Evolutionary conservation across 257 asterid genomes (phyloP), one percentile per base, ranked within the genome.

Genomic region (Solanum infundibuliforme): DNA sequence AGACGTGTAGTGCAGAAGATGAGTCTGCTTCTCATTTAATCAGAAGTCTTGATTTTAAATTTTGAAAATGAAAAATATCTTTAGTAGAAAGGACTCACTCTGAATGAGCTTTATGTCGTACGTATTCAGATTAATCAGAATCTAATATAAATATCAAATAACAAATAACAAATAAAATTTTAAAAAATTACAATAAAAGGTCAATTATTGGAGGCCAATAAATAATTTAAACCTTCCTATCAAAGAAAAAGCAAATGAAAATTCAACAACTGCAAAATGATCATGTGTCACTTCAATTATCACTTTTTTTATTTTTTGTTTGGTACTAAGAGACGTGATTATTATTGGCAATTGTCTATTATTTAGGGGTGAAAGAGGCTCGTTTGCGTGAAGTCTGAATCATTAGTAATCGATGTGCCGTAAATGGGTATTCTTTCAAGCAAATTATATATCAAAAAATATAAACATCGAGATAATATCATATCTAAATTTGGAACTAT

Each of bases 61-160:
- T 65, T 11, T 5, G 2, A 2, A n/a, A 9, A 5, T 60, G 3
- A 0, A 62, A 62, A 62, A 5, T 4, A 0, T n/a, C 0, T n/a
- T 2, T n/a, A 62, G 5, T 10, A n/a, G 4, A 23, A 62, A 23
- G 3, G 5, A 2, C 1, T 62, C 6, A 0, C 2, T 5, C 0
- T 2, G 0, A 62, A 62, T 62, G 13, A n/a, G 1, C 13, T 4
- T 14, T 62, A 62, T 0, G 1, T 2, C 0, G 0, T 4, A 1
- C 10, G 6, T 1, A 62, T 62, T 10, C 7, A 62, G 0, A 62
- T n/a, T 62, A 62, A n/a, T 62, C 1, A 62, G 3, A n/a, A 0
- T 62, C 0, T 10, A 62, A 62, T n/a, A 62, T n/a, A n/a, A 62
- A 62, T 62, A 10, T n/a, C 3, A 0, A n/a, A 62, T 9, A 4